These are phyloP conservation scores for Lactarius akahatsu DNA, from an alignment of 768 basidiomycete genomes.

Conservation along the genomic window DNA sequence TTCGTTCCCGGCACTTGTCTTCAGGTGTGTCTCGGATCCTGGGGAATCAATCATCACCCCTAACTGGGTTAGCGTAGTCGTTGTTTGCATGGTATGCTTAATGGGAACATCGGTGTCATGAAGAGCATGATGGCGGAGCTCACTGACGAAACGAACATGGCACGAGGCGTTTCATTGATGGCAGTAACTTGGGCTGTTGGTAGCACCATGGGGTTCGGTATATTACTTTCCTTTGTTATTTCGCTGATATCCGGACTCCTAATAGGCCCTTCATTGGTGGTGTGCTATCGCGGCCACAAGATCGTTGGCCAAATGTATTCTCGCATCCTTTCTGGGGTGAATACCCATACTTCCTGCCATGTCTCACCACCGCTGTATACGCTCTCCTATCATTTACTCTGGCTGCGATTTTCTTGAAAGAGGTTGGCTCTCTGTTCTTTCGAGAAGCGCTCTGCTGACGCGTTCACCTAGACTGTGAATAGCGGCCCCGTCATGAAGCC, in stretches of 20 bases:
- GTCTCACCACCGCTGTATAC: slow-evolving; percentile 10
- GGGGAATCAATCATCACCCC: slow-evolving; percentile 4
- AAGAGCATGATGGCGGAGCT: too few species aligned
- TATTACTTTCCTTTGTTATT: neutral
- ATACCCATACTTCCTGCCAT: slow-evolving; percentile 34
- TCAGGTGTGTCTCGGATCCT: slow-evolving; percentile 34
- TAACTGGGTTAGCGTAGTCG: too few species aligned
- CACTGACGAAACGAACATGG: slow-evolving; percentile 17
- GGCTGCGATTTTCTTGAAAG: slow-evolving; percentile 16
- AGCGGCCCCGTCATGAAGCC: too few species aligned
- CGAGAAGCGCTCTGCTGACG: too few species aligned
- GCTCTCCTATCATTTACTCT: neutral
- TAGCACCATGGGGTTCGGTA: slow-evolving; percentile 13
- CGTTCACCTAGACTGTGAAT: too few species aligned
- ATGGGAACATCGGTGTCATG: too few species aligned
- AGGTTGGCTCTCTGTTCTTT: slow-evolving; percentile 5
- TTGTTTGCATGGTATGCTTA: too few species aligned
- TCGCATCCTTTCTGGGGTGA: slow-evolving; percentile 30
- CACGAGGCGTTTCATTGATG: slow-evolving; percentile 40
- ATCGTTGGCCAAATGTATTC: slow-evolving; percentile 29
- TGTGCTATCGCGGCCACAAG: slow-evolving; percentile 31
- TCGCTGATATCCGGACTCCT: too few species aligned
- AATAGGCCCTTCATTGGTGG: slow-evolving; percentile 24
- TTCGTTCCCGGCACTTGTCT: slow-evolving; percentile 34
- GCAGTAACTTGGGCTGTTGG: slow-evolving; percentile 33